Evolutionary conservation across 768 basidiomycete genomes (phyloP), one percentile per base, ranked within the genome.

Genomic region (Leccinum uliginosum): DNA sequence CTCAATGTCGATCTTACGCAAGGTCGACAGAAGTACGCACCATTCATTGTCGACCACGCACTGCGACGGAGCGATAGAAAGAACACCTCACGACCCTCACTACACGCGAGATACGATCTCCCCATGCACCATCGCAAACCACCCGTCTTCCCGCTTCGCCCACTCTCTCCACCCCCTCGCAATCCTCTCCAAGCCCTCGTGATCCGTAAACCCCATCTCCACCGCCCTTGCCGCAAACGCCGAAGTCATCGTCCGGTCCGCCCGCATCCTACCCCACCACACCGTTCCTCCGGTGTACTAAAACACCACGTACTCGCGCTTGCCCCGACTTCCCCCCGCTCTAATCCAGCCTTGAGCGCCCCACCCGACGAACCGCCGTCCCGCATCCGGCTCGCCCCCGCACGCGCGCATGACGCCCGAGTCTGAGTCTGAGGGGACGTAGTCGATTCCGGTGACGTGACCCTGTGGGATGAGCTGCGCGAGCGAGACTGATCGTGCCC

Each of bases 401-500:
- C 71, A 72, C 12, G 68, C 61, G 1, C 68, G 63, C 11, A 74
- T 70, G 35, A 61, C 63, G 0, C 69, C 40, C n/a, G 49, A 30
- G 35, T 63, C 70, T 4, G 66, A 40, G 38, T n/a, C 38, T 3
- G 38, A 40, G 38, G 38, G 48, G 15, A 63, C 62, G 30, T 66
- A 54, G 23, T 83, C 82, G 51, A 82, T 56, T 4, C 78, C 81
- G 14, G 72, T 73, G 43, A 81, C 75, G 10, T 70, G 63, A 0
- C 80, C 81, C 29, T 74, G 48, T 1, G 75, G 72, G 17, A 77
- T 75, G 56, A 70, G 68, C 1, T 56, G 55, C 2, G 80, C 80
- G 21, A 83, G 65, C 52, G 75, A 75, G 29, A 63, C 57, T 2
- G 65, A 82, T 82, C 14, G 77, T 78, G 0, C 80, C 82, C 0